These are phyloP conservation scores for Acanthamoeba healyi DNA, from an alignment of 208 protist genomes.

Conservation along the genomic window DNA sequence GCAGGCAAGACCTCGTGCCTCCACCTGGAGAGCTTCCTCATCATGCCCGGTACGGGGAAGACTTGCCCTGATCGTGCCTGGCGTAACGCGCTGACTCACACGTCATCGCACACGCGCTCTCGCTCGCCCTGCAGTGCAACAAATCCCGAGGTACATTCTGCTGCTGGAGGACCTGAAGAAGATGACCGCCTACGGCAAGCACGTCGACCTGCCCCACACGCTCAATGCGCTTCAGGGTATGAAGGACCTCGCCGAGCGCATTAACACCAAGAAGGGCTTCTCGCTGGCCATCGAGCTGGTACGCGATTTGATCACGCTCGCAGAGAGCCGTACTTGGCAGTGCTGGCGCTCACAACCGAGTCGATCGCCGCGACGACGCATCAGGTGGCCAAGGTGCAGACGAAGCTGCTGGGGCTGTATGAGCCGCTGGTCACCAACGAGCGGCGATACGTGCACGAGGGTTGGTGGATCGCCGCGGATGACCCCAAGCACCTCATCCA, in stretches of 20 bases:
- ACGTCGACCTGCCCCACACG: neutral
- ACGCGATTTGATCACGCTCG: too few species aligned
- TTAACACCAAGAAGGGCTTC: slow-evolving; percentile 47
- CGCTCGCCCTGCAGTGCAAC: neutral
- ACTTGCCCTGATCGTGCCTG: too few species aligned
- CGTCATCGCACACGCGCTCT: too few species aligned
- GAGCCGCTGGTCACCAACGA: slow-evolving; percentile 36
- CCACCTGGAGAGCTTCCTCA: slow-evolving; percentile 30
- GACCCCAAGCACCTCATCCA: slow-evolving; percentile 34
- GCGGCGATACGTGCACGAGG: slow-evolving; percentile 14
- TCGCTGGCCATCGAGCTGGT: slow-evolving; percentile 19
- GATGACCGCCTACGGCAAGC: slow-evolving; percentile 34
- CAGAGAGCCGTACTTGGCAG: too few species aligned
- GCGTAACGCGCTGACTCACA: too few species aligned
- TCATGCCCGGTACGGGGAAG: slow-evolving; percentile 1
- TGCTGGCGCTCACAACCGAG: too few species aligned
- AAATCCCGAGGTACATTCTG: slow-evolving; percentile 19
- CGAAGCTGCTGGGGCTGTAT: slow-evolving; percentile 16
- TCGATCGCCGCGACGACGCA: too few species aligned
- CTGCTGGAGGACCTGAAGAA: slow-evolving; percentile 30
- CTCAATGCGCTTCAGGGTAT: neutral
- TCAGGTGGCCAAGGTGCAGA: slow-evolving; percentile 20
- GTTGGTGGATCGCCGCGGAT: slow-evolving; percentile 29
- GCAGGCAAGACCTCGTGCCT: slow-evolving; percentile 15
- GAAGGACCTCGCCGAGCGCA: slow-evolving; percentile 33